phyloP scores from a whole-genome alignment of 805 yeast genomes.

The Kodamaea jinghongensis region DNA sequence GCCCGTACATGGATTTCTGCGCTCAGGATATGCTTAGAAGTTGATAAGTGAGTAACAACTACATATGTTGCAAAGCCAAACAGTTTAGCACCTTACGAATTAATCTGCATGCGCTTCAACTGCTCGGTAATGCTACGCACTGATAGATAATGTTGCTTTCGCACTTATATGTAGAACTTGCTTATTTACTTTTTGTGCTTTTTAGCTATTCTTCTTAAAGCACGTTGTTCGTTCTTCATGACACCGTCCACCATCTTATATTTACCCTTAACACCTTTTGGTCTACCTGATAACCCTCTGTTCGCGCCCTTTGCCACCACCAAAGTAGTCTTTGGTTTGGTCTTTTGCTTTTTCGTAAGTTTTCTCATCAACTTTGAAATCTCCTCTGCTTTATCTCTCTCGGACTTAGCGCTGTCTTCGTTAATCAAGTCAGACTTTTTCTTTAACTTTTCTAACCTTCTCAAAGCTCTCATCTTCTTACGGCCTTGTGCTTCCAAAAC shows the following conservation, averaged over 20 bases:
- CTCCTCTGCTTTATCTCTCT: constrained; percentile 92
- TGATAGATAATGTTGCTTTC: background rate
- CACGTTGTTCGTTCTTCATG: constrained; percentile 95
- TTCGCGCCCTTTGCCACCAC: constrained; percentile 87
- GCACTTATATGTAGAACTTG: background rate
- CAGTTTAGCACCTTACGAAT: too few relatives aligned
- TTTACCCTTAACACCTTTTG: constrained; percentile 94
- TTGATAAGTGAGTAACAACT: too few relatives aligned
- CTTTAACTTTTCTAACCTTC: constrained; percentile 81
- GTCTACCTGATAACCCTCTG: constrained; percentile 89
- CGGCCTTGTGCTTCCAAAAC: constrained; percentile 97
- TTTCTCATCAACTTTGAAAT: constrained; percentile 82
- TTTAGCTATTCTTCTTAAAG: constrained; percentile 85
- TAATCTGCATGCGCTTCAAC: too few relatives aligned
- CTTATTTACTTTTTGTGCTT: constrained; percentile 60
- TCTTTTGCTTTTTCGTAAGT: constrained; percentile 67
- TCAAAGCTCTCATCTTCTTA: constrained; percentile 88
- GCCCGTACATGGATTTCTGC: too few relatives aligned
- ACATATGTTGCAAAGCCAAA: too few relatives aligned
- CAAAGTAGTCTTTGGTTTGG: constrained; percentile 78
- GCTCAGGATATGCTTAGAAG: too few relatives aligned
- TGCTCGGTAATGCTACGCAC: too few relatives aligned
- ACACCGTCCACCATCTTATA: constrained; percentile 99
- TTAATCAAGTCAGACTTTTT: constrained; percentile 90
- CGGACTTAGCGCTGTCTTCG: constrained; percentile 84